These are phyloP conservation scores for Platanthera guangdongensis DNA, from an alignment of 106 monocot species.

Conservation along the genomic window DNA sequence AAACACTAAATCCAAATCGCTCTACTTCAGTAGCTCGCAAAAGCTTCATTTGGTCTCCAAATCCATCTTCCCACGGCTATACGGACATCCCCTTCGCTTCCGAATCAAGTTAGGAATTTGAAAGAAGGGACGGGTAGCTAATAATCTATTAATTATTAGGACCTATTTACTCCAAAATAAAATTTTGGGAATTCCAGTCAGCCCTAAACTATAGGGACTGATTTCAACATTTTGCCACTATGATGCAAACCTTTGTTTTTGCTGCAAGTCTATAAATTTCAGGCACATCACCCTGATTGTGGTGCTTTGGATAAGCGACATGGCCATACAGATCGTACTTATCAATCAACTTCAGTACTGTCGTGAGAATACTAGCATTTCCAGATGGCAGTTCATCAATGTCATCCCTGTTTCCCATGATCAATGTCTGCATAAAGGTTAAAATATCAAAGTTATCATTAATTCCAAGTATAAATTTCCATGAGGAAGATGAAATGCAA, in stretches of 20 bases:
- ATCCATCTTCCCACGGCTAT: too few species aligned
- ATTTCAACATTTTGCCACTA: not conserved
- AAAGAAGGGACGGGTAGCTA: too few species aligned
- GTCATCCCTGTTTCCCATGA: conserved; percentile 98
- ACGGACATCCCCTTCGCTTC: too few species aligned
- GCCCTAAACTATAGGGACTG: too few species aligned
- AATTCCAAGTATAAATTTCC: not conserved
- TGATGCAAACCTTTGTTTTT: conserved; percentile 61
- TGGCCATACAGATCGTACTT: conserved; percentile 94
- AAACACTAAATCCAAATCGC: too few species aligned
- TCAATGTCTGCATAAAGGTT: conserved; percentile 53
- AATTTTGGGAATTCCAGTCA: too few species aligned
- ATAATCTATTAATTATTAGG: too few species aligned
- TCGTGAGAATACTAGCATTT: conserved; percentile 71
- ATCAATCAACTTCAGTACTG: conserved; percentile 87
- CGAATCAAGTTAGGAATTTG: too few species aligned
- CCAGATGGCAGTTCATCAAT: conserved; percentile 80
- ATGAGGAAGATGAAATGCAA: not conserved
- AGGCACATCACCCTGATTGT: conserved; percentile 82
- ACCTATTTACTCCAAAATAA: too few species aligned
- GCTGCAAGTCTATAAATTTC: conserved; percentile 89
- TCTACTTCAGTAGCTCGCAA: too few species aligned
- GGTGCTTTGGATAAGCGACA: conserved; percentile 88
- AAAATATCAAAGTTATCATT: not conserved
- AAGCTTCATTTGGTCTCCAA: too few species aligned